Evolutionary conservation across 805 yeast species (phyloP).

Genomic region (Candida sithepensis): DNA sequence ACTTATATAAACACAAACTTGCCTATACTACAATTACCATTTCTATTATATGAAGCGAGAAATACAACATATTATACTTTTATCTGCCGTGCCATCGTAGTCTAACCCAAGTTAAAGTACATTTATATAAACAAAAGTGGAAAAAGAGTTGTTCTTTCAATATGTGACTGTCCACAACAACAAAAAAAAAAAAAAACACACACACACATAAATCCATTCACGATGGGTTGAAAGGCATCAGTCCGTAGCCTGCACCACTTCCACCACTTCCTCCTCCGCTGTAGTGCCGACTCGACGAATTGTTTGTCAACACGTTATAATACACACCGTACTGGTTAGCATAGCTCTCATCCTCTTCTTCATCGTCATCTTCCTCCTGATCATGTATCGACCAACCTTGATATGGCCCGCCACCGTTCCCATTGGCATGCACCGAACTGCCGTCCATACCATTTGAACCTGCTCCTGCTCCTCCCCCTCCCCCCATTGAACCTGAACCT

Average conservation of each 20-base stretch:
- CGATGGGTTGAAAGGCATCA: slow-evolving; percentile 33
- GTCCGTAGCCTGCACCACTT: slow-evolving; percentile 16
- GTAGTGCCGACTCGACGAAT: slow-evolving; percentile 6
- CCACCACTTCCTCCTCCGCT: slow-evolving; percentile 3
- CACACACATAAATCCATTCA: slow-evolving; percentile 1
- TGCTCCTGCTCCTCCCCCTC: no score
- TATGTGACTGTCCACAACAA: no score
- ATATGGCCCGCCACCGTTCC: background rate
- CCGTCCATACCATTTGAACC: background rate
- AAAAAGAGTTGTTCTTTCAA: no score
- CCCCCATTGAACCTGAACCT: no score
- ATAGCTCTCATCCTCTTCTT: slow-evolving; percentile 13
- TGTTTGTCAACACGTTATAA: slow-evolving; percentile 28
- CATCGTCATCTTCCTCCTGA: slow-evolving; percentile 1
- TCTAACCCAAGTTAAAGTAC: background rate
- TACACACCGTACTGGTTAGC: slow-evolving; percentile 34
- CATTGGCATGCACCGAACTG: background rate
- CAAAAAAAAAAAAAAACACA: background rate
- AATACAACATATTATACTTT: background rate
- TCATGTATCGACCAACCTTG: background rate
- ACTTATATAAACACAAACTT: background rate
- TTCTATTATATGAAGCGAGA: no score
- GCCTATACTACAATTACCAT: background rate
- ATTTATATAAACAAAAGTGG: background rate
- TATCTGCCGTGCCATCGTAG: background rate